These are phyloP conservation scores for Lasiosphaeris hirsuta DNA, from an alignment of 495 filamentous ascomycete genomes.

Conservation along the genomic window DNA sequence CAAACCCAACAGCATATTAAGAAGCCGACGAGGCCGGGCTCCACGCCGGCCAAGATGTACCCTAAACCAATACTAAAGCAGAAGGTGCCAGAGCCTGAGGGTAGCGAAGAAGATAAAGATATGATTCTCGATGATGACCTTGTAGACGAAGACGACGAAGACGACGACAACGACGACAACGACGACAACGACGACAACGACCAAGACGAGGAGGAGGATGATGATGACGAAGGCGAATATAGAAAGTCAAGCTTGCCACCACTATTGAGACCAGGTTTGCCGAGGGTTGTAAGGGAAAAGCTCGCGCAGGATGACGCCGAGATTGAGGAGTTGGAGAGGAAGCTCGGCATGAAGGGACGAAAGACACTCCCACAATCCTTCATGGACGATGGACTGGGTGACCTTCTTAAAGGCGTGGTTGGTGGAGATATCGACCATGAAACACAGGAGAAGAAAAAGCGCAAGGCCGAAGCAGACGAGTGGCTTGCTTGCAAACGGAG, in stretches of 20 bases:
- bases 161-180: constrained; percentile 30
- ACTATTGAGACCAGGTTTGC: constrained; percentile 33
- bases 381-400: constrained; percentile 81
- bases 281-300: constrained; percentile 59
- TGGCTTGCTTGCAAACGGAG: constrained; percentile 47
- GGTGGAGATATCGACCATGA: constrained; percentile 51
- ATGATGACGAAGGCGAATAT: constrained; percentile 17
- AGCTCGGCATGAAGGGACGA: constrained; percentile 77
- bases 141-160: constrained; percentile 22
- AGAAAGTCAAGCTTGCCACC: background rate
- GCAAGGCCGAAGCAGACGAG: constrained; percentile 59
- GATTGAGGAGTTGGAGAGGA: constrained; percentile 85
- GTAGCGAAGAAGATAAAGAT: constrained; percentile 14
- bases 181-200: constrained; percentile 44
- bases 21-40: constrained; percentile 4
- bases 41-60: background rate
- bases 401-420: constrained; percentile 69
- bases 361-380: constrained; percentile 72
- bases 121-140: constrained; percentile 30
- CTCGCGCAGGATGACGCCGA: constrained; percentile 77
- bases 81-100: constrained; percentile 10
- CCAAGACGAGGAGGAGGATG: constrained; percentile 22
- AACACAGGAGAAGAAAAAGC: constrained; percentile 59
- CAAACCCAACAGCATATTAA: constrained; percentile 13
- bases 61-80: constrained; percentile 21